Evolutionary conservation across 164 flowering plant genomes (phyloP), one percentile per base, ranked within the genome.

Genomic region (Kingdonia uniflora): DNA sequence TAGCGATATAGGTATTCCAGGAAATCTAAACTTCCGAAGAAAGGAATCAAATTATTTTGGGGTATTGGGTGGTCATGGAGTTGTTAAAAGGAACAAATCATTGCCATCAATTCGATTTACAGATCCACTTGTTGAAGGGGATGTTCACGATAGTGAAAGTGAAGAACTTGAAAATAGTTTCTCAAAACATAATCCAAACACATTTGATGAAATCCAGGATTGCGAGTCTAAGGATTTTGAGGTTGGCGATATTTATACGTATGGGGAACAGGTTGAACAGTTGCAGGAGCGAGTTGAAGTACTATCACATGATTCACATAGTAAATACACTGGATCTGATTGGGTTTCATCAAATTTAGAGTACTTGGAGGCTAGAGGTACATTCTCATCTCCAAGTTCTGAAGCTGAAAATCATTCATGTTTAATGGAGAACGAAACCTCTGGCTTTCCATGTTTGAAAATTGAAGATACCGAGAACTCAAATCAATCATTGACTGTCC

Each of bases 221-320:
- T 15, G 19, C 19, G 72, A 68, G 43, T 45, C 58, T 7, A 78
- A 65, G 39, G 65, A 51, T 19, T 51, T 55, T 24, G 47, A 14
- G 5, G 21, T 21, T 40, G 72, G 61, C 40, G 64, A 66, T 24
- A 44, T 54, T 16, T 65, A 57, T 61, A 66, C 79, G 0, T 78
- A 73, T 23, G 75, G 80, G 84, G 75, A 84, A 39, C 75, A 77
- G 64, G 84, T 86, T 16, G 70, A 52, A 54, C 65, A 59, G 52
- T 63, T 82, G 51, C 87, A 81, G 55, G 77, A 72, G 22, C 55
- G 61, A 39, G 76, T 80, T 37, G 70, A 74, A 53, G 82, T 65
- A 56, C 68, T 77, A 21, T 68, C 81, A 26, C 64, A 55, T 49
- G 23, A 44, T 56, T 62, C 57, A 42, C 68, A 62, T 46, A 52